Evolutionary conservation across 306 rosid species (phyloP), one percentile per base, ranked within the genome.

Genomic region (barrel medic (Medicago truncatula)): DNA sequence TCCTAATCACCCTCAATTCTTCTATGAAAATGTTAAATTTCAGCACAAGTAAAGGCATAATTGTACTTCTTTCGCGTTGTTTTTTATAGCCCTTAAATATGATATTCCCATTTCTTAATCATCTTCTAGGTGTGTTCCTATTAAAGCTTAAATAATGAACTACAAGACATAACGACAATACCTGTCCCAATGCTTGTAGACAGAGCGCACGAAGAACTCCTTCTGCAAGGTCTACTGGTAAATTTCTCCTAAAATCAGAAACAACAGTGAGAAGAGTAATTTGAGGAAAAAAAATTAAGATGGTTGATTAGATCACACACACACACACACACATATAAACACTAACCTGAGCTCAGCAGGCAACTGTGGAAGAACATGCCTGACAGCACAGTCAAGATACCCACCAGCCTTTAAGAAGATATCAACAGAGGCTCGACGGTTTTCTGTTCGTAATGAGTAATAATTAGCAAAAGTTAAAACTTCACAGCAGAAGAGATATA

Each of bases 151-250:
- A 62, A 41, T 18, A 57, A 63, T 63, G 70, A 56, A 74, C 41
- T 15, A 43, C 41, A 66, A 54, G 44, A 65, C 6, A 17, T 39
- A 13, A 13, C 17, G 61, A 16, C 4, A 62, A 36, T 88, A 96
- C 99, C 97, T 84, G 92, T 76, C 99, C 99, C 77, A 96, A 83
- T 79, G 99, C 92, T 79, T 92, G 99, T 66, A 96, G 89, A 86
- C 99, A 87, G 57, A 96, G 97, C 9, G 98, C 97, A 76, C 93
- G 89, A 82, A 91, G 97, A 84, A 89, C 92, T 50, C 96, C 98
- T 81, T 96, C 99, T 61, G 91, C 91, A 7, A 96, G 91, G 86
- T 96, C 99, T 16, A 92, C 98, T 2, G 99, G 99, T 38, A 96
- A 89, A 78, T 87, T 89, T 88, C 94, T 88, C 93, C 99, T 96